These are phyloP conservation scores for Umbelopsis sp. DNA, from an alignment of 192 early-diverging fungal genomes.

Conservation along the genomic window DNA sequence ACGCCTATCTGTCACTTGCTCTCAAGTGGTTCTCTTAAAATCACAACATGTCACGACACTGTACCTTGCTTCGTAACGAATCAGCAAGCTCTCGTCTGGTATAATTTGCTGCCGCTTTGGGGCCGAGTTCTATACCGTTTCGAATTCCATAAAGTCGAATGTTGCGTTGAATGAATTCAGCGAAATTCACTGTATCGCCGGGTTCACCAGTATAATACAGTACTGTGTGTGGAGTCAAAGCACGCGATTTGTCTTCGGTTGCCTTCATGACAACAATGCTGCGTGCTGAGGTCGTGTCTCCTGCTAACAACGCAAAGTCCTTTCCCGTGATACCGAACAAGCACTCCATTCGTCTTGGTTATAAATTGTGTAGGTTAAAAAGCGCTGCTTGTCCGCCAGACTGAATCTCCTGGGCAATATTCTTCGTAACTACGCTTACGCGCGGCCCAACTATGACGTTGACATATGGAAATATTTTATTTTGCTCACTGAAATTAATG, in stretches of 20 bases:
- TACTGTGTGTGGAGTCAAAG: constrained; percentile 78
- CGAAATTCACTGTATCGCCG: constrained; percentile 92
- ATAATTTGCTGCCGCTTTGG: constrained; percentile 80
- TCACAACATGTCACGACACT: not conserved
- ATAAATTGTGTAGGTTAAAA: constrained; percentile 7
- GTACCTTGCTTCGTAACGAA: constrained; percentile 80
- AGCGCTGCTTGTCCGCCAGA: not conserved
- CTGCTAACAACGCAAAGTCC: constrained; percentile 89
- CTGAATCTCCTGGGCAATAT: not conserved
- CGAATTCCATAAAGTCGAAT: constrained; percentile 87
- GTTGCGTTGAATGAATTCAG: constrained; percentile 95
- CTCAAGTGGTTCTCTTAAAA: too few species aligned
- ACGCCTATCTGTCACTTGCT: too few species aligned
- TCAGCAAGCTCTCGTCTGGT: constrained; percentile 84
- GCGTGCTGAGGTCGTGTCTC: constrained; percentile 74
- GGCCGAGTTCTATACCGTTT: constrained; percentile 81
- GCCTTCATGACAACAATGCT: constrained; percentile 93
- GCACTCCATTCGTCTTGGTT: constrained; percentile 63
- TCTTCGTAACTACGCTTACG: not conserved
- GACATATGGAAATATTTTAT: not conserved
- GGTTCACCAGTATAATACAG: constrained; percentile 89
- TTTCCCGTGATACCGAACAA: constrained; percentile 92
- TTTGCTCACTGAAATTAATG: not conserved
- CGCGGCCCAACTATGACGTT: constrained; percentile 17
- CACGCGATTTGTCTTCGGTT: constrained; percentile 89